Conservation (phyloP, 164 flowering plant genomes). For the Macadamia integrifolia region DNA sequence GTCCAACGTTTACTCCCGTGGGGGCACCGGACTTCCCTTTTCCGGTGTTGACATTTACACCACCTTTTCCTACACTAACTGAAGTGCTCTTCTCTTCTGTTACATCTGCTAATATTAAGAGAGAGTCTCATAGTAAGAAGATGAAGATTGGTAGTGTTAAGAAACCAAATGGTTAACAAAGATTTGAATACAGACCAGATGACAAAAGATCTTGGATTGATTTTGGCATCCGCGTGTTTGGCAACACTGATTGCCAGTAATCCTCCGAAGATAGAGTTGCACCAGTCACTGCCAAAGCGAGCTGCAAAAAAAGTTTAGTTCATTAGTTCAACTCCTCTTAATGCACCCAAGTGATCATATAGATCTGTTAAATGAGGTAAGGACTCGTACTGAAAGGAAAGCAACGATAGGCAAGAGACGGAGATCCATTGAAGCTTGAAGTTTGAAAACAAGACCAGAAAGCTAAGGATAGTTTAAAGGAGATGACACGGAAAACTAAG, state of each 20-base stretch:
- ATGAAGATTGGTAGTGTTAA: too few relatives aligned
- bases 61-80: too few relatives aligned
- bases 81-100: too few relatives aligned
- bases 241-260: slow-evolving; percentile 34
- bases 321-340: too few relatives aligned
- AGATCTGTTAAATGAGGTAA: neutral
- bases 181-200: neutral
- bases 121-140: too few relatives aligned
- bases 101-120: too few relatives aligned
- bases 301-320: slow-evolving; percentile 11
- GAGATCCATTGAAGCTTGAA: slow-evolving; percentile 19
- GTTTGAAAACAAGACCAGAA: neutral
- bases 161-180: too few relatives aligned
- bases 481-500: neutral
- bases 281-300: slow-evolving; percentile 18
- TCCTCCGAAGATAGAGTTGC: slow-evolving; percentile 25
- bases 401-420: slow-evolving; percentile 15
- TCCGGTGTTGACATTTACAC: too few relatives aligned
- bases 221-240: slow-evolving; percentile 36
- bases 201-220: slow-evolving; percentile 21
- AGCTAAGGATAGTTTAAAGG: neutral
- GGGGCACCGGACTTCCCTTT: neutral
- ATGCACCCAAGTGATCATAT: too few relatives aligned
- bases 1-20: slow-evolving; percentile 14
- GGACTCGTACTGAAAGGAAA: slow-evolving; percentile 23